A percentile compares a stretch with the other conserved stretches of the same genome.
These are phyloP conservation scores for Aegilops bicornis DNA, from an alignment of 176 grass and related monocot genomes.

Conservation along the genomic window DNA sequence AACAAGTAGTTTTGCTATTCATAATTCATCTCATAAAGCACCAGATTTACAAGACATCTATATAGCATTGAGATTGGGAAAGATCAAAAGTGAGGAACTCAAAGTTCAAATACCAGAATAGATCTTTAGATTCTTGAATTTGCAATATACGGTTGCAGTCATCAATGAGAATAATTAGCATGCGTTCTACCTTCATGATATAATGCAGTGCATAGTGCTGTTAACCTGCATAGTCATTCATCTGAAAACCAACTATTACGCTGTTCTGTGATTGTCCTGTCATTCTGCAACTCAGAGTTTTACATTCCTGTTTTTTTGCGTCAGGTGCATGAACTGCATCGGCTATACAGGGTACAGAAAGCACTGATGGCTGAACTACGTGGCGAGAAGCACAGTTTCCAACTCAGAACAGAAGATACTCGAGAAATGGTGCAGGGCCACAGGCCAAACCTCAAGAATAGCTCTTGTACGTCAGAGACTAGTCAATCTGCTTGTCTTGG, in stretches of 20 bases:
- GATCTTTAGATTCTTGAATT: neutral
- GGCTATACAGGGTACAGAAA: conserved; percentile 69
- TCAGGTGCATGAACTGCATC: conserved; percentile 82
- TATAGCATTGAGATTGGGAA: neutral
- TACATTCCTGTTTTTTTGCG: conserved; percentile 22
- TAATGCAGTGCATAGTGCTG: conserved; percentile 1
- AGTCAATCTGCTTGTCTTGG: conserved; percentile 39
- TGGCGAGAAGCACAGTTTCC: conserved; percentile 30
- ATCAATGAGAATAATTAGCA: neutral
- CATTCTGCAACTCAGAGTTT: conserved; percentile 12
- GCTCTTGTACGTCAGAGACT: conserved; percentile 49
- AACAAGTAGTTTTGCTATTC: neutral
- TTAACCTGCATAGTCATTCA: conserved; percentile 13
- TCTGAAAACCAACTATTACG: conserved; percentile 19
- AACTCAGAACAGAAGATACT: conserved; percentile 39
- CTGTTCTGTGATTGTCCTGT: neutral
- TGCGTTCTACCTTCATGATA: neutral
- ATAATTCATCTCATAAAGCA: conserved; percentile 11
- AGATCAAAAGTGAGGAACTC: neutral
- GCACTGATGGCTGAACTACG: conserved; percentile 59
- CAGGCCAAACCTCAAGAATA: conserved; percentile 36
- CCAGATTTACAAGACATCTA: conserved; percentile 7
- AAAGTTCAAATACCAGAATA: conserved; percentile 9
- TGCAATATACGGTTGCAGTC: neutral
- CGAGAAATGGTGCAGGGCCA: conserved; percentile 38